Conservation (phyloP, 1,284 basidiomycete genomes). For the Fomitopsis palustris region DNA sequence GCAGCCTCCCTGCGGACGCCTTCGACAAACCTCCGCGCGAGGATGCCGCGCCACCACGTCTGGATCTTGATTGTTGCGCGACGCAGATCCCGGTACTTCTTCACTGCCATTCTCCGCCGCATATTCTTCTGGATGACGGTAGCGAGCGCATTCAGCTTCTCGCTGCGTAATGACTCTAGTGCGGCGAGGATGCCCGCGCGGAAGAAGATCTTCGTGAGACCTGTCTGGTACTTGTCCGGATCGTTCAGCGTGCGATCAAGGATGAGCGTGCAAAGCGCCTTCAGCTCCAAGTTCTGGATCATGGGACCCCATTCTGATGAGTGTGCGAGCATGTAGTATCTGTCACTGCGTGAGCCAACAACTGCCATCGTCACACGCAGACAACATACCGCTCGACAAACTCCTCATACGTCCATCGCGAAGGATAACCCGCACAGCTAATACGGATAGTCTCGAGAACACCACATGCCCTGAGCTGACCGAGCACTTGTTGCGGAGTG, state of each 20-base stretch:
- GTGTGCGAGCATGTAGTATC: constrained; percentile 95
- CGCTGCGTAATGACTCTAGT: constrained; percentile 87
- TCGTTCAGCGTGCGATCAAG: constrained; percentile 87
- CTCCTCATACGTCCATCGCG: constrained; percentile 98
- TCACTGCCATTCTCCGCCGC: constrained; percentile 80
- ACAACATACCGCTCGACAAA: constrained; percentile 89
- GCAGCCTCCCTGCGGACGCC: constrained; percentile 72
- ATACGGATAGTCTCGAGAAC: constrained; percentile 99
- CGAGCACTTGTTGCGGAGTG: constrained; percentile 92
- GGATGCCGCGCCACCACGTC: constrained; percentile 88
- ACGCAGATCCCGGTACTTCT: constrained; percentile 76
- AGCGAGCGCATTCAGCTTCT: constrained; percentile 86
- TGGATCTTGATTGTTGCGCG: constrained; percentile 83
- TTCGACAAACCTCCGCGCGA: constrained; percentile 74
- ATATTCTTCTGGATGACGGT: constrained; percentile 98
- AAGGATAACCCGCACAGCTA: constrained; percentile 98
- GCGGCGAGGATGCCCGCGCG: constrained; percentile 98
- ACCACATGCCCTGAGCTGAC: constrained; percentile 96
- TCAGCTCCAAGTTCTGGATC: constrained; percentile 79
- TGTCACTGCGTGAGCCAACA: constrained; percentile 26
- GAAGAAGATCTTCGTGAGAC: constrained; percentile 99
- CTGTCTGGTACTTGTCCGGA: constrained; percentile 95
- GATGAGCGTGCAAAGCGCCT: constrained; percentile 82
- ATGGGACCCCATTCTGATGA: constrained; percentile 84
- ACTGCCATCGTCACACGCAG: background rate